phyloP scores from a whole-genome alignment of 2,329 filamentous ascomycete genomes.

The Nigrospora sphaerica region DNA sequence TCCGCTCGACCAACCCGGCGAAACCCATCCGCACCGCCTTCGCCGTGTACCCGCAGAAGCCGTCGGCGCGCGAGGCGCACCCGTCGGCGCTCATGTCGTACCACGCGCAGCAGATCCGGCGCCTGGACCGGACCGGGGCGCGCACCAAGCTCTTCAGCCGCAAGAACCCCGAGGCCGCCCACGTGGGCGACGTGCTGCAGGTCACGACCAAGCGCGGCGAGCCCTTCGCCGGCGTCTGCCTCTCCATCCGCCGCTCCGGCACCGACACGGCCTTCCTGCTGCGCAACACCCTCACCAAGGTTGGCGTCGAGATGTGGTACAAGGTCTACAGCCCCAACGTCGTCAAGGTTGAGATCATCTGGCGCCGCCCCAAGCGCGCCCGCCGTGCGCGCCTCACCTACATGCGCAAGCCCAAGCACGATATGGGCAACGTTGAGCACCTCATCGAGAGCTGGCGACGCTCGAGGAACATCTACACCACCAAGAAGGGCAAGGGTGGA shows the following conservation, averaged over 20 bases:
- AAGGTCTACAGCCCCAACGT: constrained; percentile 92
- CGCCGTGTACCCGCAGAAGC: constrained; percentile 47
- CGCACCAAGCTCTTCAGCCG: constrained; percentile 76
- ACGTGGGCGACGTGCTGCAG: constrained; percentile 84
- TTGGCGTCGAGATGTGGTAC: constrained; percentile 95
- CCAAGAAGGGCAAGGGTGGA: constrained; percentile 7
- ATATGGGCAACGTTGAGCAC: constrained; percentile 78
- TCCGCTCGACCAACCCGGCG: constrained; percentile 20
- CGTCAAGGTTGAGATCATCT: constrained; percentile 86
- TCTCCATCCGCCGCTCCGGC: constrained; percentile 81
- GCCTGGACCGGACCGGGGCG: constrained; percentile 78
- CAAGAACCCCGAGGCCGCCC: constrained; percentile 69
- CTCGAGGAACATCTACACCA: constrained; percentile 29
- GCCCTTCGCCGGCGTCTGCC: constrained; percentile 81
- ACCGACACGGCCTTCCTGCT: constrained; percentile 84
- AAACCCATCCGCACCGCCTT: constrained; percentile 34
- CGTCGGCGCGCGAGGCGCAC: constrained; percentile 46
- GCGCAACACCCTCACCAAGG: constrained; percentile 75
- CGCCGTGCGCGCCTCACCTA: constrained; percentile 84
- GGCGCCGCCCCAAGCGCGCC: constrained; percentile 76
- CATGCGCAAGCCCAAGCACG: constrained; percentile 82
- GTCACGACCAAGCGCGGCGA: constrained; percentile 76
- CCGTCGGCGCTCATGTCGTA: constrained; percentile 64
- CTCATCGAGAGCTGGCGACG: constrained; percentile 58
- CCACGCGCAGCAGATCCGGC: constrained; percentile 59